Percentiles rank a stretch among this genome's conserved stretches.
phyloP scores from a whole-genome alignment of 305 asterid genomes.

The Solanum aculeatissimum region DNA sequence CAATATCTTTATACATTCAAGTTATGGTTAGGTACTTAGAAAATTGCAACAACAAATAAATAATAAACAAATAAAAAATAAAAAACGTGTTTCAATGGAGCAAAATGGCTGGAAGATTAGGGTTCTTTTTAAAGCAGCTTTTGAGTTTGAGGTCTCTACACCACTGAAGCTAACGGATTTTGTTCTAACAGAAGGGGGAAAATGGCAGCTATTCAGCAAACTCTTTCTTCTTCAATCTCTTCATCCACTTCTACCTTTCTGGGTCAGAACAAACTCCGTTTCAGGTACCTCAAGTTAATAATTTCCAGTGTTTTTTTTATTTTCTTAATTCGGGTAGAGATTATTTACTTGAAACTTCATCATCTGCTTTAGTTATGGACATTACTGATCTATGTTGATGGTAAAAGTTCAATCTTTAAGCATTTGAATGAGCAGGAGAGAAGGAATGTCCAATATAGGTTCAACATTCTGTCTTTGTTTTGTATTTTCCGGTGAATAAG shows the following conservation, averaged over 20 bases:
- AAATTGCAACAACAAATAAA: too few relatives aligned
- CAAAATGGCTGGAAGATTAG: background rate
- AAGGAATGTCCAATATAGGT: background rate
- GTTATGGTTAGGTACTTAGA: too few relatives aligned
- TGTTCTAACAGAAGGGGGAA: background rate
- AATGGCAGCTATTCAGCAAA: slow-evolving; percentile 56
- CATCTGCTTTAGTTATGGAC: background rate
- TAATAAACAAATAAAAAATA: too few relatives aligned
- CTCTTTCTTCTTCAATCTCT: slow-evolving; percentile 39
- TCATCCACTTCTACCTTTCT: slow-evolving; percentile 51
- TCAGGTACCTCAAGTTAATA: slow-evolving; percentile 26
- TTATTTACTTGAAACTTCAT: background rate
- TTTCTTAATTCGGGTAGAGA: background rate
- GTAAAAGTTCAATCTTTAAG: background rate
- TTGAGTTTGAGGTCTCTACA: background rate
- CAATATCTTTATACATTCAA: too few relatives aligned
- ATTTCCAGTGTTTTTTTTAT: background rate
- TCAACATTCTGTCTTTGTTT: background rate
- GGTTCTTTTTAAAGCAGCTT: background rate
- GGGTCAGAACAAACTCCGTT: slow-evolving; percentile 35
- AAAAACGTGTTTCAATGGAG: background rate
- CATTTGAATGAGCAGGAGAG: background rate
- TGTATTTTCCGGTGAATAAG: background rate
- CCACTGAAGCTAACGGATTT: background rate
- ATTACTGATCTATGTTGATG: background rate